Conservation (phyloP, 148 eudicot species). For the Rhododendron henanense region DNA sequence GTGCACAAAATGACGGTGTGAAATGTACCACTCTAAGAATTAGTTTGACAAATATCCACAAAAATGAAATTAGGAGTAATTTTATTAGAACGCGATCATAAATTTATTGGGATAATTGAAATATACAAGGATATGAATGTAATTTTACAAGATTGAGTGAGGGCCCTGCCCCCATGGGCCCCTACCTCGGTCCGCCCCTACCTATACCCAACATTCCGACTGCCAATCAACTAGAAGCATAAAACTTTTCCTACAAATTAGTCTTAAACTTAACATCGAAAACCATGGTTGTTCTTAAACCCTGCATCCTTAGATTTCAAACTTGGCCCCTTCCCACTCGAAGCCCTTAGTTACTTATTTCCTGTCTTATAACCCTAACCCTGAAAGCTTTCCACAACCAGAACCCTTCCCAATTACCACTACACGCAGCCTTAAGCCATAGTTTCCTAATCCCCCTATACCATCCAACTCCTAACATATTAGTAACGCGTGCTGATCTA, state of each 20-base stretch:
- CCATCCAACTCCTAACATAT: neutral
- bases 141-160: too few species aligned
- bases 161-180: too few species aligned
- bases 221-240: neutral
- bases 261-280: neutral
- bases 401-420: neutral
- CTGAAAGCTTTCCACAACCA: neutral
- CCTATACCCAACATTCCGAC: neutral
- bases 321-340: neutral
- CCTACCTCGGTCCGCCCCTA: too few species aligned
- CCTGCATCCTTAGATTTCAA: neutral
- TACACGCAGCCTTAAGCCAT: neutral
- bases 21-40: too few species aligned
- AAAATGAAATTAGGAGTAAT: too few species aligned
- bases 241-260: neutral
- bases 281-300: neutral
- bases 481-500: neutral
- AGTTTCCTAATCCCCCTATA: neutral
- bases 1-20: too few species aligned
- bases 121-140: too few species aligned
- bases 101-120: too few species aligned
- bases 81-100: too few species aligned
- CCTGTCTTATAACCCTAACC: neutral
- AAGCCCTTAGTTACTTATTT: neutral
- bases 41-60: too few species aligned